Base-by-base conservation (phyloP, 306 rosid genomes). In the Urtica urens region DNA sequence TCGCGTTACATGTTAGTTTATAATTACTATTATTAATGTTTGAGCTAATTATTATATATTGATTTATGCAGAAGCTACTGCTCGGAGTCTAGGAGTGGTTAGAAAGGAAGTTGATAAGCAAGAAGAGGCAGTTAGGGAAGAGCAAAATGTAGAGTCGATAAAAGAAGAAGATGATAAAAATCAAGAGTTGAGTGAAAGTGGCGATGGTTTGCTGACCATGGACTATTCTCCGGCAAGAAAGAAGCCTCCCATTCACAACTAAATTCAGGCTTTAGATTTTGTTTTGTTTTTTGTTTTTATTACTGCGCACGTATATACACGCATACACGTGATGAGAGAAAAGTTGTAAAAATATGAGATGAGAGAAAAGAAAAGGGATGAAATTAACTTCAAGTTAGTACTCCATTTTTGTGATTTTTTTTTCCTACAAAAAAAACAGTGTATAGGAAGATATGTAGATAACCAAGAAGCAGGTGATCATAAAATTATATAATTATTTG, bases 231-330 rank as follows among this genome's bases (percentile, higher is more conserved):
- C 95, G 10, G 86, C 86, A 1, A 70, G 71, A 44, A 81, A 70
- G 70, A 81, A 83, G 59, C 93, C 94, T 53, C 96, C 96, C 1
- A 87, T 87, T 45, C 94, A 87, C 59, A 87, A 83, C 70, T 87
- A 53, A 65, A n/a, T n/a, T n/a, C n/a, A n/a, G n/a, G n/a, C n/a
- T n/a, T n/a, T n/a, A n/a, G n/a, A n/a, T n/a, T n/a, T n/a, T n/a
- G n/a, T n/a, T n/a, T n/a, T n/a, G n/a, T n/a, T n/a, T n/a, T n/a
- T n/a, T n/a, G n/a, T n/a, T n/a, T n/a, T n/a, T n/a, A n/a, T n/a
- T n/a, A n/a, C n/a, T n/a, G n/a, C n/a, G n/a, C n/a, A n/a, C n/a
- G n/a, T n/a, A n/a, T n/a, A n/a, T n/a, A n/a, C n/a, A n/a, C n/a
- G n/a, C n/a, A n/a, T n/a, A n/a, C n/a, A n/a, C n/a, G n/a, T n/a